Base-by-base conservation (phyloP, 2,329 filamentous ascomycete species). In the Fusarium sp. region DNA sequence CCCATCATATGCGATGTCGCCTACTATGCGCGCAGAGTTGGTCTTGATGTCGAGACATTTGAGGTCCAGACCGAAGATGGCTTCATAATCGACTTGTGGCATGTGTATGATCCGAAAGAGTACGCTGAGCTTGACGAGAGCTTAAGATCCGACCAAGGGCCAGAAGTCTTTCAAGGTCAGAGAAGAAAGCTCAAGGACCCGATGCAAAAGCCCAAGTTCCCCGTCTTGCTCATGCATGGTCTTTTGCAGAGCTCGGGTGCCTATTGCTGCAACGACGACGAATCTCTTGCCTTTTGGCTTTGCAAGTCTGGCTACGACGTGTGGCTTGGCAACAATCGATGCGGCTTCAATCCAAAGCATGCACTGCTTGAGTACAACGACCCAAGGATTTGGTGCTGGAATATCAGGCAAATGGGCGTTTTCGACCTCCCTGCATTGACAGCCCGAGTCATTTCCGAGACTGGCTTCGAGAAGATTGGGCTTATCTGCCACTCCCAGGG, bases 341-440 rank as follows among this genome's bases (percentile, higher is more conserved):
- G 93, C 72, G 93, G 93, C 1, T 92, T 95, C 76, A 80, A 85
- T 1, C 93, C 94, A 0, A 85, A 88, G 64, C 94, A 98, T 72
- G 85, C 83, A 3, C 77, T 88, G 22, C 83, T 97, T 35, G 77
- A 85, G 3, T 88, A 90, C 65, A 79, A 80, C 4, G 94, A 98
- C 72, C 93, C 94, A 2, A 86, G 93, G 28, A 96, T 97, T 91
- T 97, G 94, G 94, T 88, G 89, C 36, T 98, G 94, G 94, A 96
- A 96, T 66, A 96, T 97, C 52, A 87, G 91, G 0, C 92, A 97
- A 72, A 96, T 97, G 91, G 94, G 93, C 4, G 89, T 93, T 1
- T 87, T 96, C 72, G 94, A 98, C 73, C 83, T 98, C 3, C 85
- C 93, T 0, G 93, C 93, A 0, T 82, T 97, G 31, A 85, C 91